Base-by-base conservation (phyloP, 257 asterid species). In the Jasminum sambac region DNA sequence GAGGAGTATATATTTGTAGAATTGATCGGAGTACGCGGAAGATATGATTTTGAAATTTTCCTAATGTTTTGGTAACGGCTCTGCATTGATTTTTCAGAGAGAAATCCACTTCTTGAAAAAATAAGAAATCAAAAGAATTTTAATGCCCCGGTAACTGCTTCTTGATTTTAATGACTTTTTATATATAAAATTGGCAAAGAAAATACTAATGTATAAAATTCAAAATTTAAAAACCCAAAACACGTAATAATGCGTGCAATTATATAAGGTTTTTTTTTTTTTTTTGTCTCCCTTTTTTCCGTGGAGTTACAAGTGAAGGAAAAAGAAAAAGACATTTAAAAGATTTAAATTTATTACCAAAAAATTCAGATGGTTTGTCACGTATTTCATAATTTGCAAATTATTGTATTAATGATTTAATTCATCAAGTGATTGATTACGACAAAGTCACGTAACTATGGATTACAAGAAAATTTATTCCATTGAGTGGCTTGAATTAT, bases 41-140 rank as follows among this genome's bases (percentile, higher is more conserved):
- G 17, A 69, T 30, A 23, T 3, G 14, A 30, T 14, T 39, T 58
- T 25, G 11, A 26, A 52, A 23, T 55, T 62, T 30, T 63, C 89
- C 86, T 72, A 67, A 25, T 72, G 74, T 43, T 66, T 66, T 79
- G 89, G 78, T 62, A 79, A 81, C 73, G 52, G 63, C 41, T 67
- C 37, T 26, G 73, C 59, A 69, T 50, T 68, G 34, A 25, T 8
- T 23, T 40, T 70, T 52, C 21, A 37, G 13, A 72, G 19, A 72
- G 60, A 48, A 64, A 64, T 37, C 76, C 66, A 64, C 64, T 66
- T 37, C 68, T 67, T 40, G 21, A 34, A 39, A 63, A 24, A 21
- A 46, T 16, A 11, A 43, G 5, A 11, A 43, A 42, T 11, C 3
- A 42, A 42, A 1, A 11, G 5, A 12, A 2, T 8, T 2, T 21